phyloP scores from a whole-genome alignment of 2,329 filamentous ascomycete genomes.

The Phyllosticta citrichinensis region DNA sequence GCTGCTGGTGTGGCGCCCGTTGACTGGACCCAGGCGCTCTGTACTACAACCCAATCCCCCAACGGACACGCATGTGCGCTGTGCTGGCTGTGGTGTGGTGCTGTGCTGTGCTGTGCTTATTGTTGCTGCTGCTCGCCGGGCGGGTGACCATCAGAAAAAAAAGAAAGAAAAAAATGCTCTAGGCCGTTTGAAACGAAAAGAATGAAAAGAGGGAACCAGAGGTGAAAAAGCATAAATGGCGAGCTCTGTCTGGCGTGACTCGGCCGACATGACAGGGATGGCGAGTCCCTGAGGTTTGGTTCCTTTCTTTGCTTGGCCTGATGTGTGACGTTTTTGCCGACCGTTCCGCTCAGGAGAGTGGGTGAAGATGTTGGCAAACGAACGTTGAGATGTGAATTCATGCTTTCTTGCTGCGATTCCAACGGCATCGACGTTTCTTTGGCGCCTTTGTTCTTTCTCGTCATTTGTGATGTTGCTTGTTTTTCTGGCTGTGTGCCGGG shows the following conservation, averaged over 20 bases:
- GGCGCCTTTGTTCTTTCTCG: too few species aligned
- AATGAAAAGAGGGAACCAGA: neutral
- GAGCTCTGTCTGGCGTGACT: neutral
- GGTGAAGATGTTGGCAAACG: too few species aligned
- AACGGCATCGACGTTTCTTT: too few species aligned
- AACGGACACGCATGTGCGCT: neutral
- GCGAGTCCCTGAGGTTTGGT: neutral
- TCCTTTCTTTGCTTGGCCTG: neutral
- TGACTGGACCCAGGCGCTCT: neutral
- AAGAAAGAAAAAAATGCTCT: neutral
- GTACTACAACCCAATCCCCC: neutral
- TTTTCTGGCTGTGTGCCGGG: neutral
- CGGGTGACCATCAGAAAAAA: neutral
- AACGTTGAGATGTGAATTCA: too few species aligned
- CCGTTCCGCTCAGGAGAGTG: neutral
- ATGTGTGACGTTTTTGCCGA: neutral
- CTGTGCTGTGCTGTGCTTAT: neutral
- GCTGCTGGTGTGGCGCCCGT: neutral
- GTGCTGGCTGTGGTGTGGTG: neutral
- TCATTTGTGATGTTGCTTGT: neutral
- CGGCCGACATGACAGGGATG: neutral
- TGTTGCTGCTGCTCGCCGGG: neutral
- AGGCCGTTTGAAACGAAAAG: neutral
- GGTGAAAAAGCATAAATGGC: neutral
- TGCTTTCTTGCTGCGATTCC: too few species aligned